Conservation (phyloP, 202 grass and related monocot species). For the Elaeis oleifera region DNA sequence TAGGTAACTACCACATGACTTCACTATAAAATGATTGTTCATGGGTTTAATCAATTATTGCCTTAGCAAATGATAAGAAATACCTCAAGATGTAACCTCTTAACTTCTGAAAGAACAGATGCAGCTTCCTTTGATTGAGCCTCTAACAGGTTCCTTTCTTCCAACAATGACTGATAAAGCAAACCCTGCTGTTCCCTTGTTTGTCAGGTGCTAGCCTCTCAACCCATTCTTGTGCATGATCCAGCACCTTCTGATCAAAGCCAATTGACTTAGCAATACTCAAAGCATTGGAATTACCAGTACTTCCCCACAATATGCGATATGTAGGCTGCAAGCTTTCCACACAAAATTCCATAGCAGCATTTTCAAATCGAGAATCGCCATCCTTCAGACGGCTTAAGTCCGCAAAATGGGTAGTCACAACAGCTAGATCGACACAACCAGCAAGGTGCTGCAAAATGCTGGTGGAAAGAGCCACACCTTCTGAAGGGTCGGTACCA, state of each 20-base stretch:
- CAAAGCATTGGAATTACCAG: slow-evolving; percentile 65
- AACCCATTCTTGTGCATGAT: slow-evolving; percentile 56
- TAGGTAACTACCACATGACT: too few species aligned
- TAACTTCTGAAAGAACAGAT: slow-evolving; percentile 48
- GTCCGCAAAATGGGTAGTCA: slow-evolving; percentile 74
- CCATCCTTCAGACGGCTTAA: slow-evolving; percentile 40
- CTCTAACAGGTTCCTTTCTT: slow-evolving; percentile 45
- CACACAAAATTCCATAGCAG: slow-evolving; percentile 71
- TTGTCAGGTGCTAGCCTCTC: slow-evolving; percentile 56
- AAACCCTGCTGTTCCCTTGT: slow-evolving; percentile 64
- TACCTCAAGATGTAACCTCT: slow-evolving; percentile 48
- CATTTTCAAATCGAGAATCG: slow-evolving; percentile 64
- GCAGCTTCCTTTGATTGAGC: slow-evolving; percentile 51
- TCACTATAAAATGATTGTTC: too few species aligned
- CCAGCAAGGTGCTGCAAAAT: slow-evolving; percentile 54
- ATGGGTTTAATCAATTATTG: too few species aligned
- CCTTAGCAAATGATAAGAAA: neutral
- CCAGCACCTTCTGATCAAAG: slow-evolving; percentile 54
- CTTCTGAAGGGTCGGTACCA: slow-evolving; percentile 71
- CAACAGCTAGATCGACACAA: slow-evolving; percentile 40
- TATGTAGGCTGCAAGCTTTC: slow-evolving; percentile 69
- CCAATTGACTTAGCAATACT: slow-evolving; percentile 71
- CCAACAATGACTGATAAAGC: slow-evolving; percentile 50
- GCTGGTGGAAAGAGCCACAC: slow-evolving; percentile 72
- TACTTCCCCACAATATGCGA: slow-evolving; percentile 55